Base-by-base conservation (phyloP, 345 rosid genomes). In the Boechera retrofracta region DNA sequence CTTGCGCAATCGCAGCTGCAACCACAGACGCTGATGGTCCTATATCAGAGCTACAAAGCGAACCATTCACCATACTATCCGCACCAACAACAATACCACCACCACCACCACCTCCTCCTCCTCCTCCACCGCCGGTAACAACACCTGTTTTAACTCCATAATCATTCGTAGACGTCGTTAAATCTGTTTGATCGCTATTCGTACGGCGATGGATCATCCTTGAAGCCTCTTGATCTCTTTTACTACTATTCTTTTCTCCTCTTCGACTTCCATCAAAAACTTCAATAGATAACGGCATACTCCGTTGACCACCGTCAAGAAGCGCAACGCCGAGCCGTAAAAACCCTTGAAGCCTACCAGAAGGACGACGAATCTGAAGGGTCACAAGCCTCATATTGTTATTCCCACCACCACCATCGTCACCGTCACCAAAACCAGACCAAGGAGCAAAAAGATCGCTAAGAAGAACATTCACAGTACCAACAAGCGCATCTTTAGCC, bases 11-110 rank as follows among this genome's bases (percentile, higher is more conserved):
- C 7, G 99, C 98, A 0, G 94, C 96, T 8, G 98, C 99, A 16
- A 96, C 99, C 1, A 96, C 83, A 7, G 99, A 96, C 4, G 98
- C 97, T 0, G 99, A 96, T 0, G 99, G 99, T 16, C 98, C 99
- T 8, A 96, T 87, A 47, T 93, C 97, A 11, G 88, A 77, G 66
- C 9, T 76, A 59, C 88, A 85, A 21, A 79, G 62, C 5, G 93
- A 89, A 3, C 82, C 97, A 28, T 87, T 89, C 64, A 89, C 85
- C 85, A 84, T 65, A 78, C 94, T 87, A 1, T 86, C 88, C 5
- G 63, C 63, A 18, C 82, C 82, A 11, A 5, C 63, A 18, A 3
- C 55, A 12, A 2, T 12, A 3, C 8, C 74, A 16, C 28, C 72
- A 1, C 81, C 80, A 0, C 65, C 47, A 0, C 2, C 85, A 1